These are phyloP conservation scores for Hypoxylon sp. DNA, from an alignment of 2,329 filamentous ascomycete species.

Conservation along the genomic window DNA sequence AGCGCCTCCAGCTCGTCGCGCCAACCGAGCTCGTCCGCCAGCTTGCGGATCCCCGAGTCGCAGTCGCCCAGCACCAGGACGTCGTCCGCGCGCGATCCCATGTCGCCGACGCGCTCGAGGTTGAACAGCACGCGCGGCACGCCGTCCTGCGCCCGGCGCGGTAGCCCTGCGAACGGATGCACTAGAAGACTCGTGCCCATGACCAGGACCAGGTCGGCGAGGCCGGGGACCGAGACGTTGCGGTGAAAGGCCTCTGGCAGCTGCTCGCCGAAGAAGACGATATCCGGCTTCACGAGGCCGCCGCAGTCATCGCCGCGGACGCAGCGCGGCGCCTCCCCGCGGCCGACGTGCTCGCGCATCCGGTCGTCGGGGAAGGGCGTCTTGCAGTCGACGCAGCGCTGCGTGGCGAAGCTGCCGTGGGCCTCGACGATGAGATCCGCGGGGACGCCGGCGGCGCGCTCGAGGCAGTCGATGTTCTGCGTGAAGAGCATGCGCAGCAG, in stretches of 20 bases:
- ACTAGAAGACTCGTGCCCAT: slow-evolving; percentile 91
- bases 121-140: slow-evolving; percentile 89
- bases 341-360: slow-evolving; percentile 77
- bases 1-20: slow-evolving; percentile 80
- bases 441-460: slow-evolving; percentile 86
- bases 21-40: slow-evolving; percentile 89
- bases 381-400: slow-evolving; percentile 92
- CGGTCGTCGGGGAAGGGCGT: slow-evolving; percentile 74
- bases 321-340: slow-evolving; percentile 78
- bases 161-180: slow-evolving; percentile 88
- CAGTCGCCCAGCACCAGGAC: slow-evolving; percentile 86
- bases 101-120: slow-evolving; percentile 80
- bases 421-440: slow-evolving; percentile 87
- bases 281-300: slow-evolving; percentile 91
- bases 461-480: slow-evolving; percentile 97
- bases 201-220: slow-evolving; percentile 83
- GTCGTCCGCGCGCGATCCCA: slow-evolving; percentile 84
- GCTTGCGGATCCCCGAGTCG: slow-evolving; percentile 80
- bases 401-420: slow-evolving; percentile 92
- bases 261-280: slow-evolving; percentile 87
- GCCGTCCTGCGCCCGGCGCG: slow-evolving; percentile 68
- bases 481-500: slow-evolving; percentile 89
- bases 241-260: slow-evolving; percentile 72
- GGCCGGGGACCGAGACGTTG: slow-evolving; percentile 63
- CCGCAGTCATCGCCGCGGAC: slow-evolving; percentile 66